Evolutionary conservation across 768 basidiomycete species (phyloP), one percentile per base, ranked within the genome.

Genomic region (Sarcodon aspratus): DNA sequence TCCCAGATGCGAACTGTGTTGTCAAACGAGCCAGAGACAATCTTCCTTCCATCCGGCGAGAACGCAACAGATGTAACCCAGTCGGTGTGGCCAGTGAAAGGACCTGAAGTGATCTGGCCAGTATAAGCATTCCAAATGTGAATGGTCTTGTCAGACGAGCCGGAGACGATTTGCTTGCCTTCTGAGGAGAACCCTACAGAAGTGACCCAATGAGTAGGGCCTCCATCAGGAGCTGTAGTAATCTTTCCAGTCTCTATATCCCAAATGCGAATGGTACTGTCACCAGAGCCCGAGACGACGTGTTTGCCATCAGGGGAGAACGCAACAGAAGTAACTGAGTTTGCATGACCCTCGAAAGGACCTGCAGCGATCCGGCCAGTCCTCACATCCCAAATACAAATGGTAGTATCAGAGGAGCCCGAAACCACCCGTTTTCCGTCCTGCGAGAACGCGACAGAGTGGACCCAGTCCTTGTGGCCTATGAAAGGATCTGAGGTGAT

Each of bases 391-490:
- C 61, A 56, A 27, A 61, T 36, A 44, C 53, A 45, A 31, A 57
- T 47, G 7, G 36, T 52, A 7, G 18, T 46, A 49, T 64, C 59
- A 13, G 52, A 54, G n/a, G 57, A 55, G 3, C 55, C 61, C 27
- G 53, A 57, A 9, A 53, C 59, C 33, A 63, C 47, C 42, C 49
- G 49, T 6, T 31, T 46, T 0, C 59, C 57, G 44, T 62, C 56
- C 1, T 55, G 58, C 6, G 61, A 63, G 51, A 54, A 64, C 31
- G 55, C 57, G 32, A 61, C 51, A 15, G 56, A 49, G 10, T 21
- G 46, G 12, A 57, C 50, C 6, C 11, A 11, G 35, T 55, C 50
- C 9, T 36, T 48, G 33, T 58, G 57, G 9, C 33, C 52, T 12
- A 42, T 17, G 31, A 9, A 31, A 7, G 15, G 9, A 12, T 51